Evolutionary conservation across 2,329 filamentous ascomycete species (phyloP), one percentile per base, ranked within the genome.

Genomic region (Ophiostoma tasmaniense): DNA sequence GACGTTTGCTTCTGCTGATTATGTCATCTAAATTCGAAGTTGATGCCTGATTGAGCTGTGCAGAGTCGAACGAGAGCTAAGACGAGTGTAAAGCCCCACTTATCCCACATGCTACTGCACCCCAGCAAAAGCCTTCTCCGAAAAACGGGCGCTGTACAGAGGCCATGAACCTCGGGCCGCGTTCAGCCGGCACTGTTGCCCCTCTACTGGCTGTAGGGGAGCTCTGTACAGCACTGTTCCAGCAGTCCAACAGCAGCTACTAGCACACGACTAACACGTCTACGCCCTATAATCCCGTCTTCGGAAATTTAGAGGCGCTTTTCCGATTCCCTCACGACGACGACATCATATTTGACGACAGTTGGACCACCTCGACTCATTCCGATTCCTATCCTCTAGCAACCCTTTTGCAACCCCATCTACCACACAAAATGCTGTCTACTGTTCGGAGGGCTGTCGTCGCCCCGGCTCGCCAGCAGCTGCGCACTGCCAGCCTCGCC

Each of bases 401-500:
- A 1, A 33, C 20, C 7, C 13, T 7, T 33, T 61, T 33, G 11
- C 17, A 6, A 28, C 22, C 22, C 8, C 2, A 8, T n/a, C 17
- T 11, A 25, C 6, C n/a, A 37, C 25, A 42, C 45, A 68, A 39
- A 42, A 73, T 73, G 72, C 64, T 73, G 66, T 73, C 71, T 14
- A 72, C 72, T 14, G 45, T 72, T 30, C 72, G 69, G 25, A 68
- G 72, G 67, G 61, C 70, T 28, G 68, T 70, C 17, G 45, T 55
- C 1, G 65, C 65, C 37, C 35, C 64, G 33, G 66, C 71, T 5
- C 67, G 69, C 66, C 69, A 59, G 14, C 68, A 35, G 39, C 14
- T 68, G 45, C 59, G 52, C n/a, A 76, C 80, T 77, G 87, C 87
- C 69, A 83, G 85, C 71, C 80, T 90, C 73, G 83, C 84, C 74